Evolutionary conservation across 1,284 basidiomycete genomes (phyloP).

Genomic region (Microstroma glucosiphilum): DNA sequence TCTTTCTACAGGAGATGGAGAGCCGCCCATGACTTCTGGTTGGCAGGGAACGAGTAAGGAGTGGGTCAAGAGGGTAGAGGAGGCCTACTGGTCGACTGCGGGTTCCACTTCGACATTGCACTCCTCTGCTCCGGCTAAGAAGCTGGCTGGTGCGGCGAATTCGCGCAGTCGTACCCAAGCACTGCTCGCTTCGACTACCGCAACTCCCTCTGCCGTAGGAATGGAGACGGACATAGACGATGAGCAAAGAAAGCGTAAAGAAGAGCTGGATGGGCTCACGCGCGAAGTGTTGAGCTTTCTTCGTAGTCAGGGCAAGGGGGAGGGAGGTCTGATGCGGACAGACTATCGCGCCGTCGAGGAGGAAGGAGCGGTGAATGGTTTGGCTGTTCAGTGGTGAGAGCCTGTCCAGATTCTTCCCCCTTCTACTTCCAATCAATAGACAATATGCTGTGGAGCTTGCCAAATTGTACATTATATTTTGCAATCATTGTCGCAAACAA

Average conservation of each 20-base stretch:
- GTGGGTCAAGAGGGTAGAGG: slow-evolving; percentile 45
- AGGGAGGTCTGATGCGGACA: slow-evolving; percentile 63
- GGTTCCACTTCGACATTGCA: too few relatives aligned
- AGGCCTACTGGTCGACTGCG: slow-evolving; percentile 34
- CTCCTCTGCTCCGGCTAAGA: too few relatives aligned
- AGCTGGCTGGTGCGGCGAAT: too few relatives aligned
- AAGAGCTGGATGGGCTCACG: slow-evolving; percentile 5
- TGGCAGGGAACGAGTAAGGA: slow-evolving; percentile 48
- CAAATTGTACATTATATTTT: too few relatives aligned
- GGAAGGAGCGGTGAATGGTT: slow-evolving; percentile 63
- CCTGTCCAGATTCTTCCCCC: too few relatives aligned
- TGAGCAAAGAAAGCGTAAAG: background rate
- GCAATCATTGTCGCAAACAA: too few relatives aligned
- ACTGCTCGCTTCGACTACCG: too few relatives aligned
- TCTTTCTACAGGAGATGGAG: slow-evolving; percentile 3
- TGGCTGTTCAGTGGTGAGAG: slow-evolving; percentile 75
- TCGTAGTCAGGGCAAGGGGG: slow-evolving; percentile 14
- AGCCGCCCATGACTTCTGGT: slow-evolving; percentile 20
- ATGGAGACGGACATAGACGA: background rate
- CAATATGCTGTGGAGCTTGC: background rate
- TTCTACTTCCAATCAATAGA: background rate
- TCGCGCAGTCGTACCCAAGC: too few relatives aligned
- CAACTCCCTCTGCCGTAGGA: too few relatives aligned
- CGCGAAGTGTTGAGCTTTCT: slow-evolving; percentile 8
- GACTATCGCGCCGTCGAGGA: slow-evolving; percentile 79